Evolutionary conservation across 768 basidiomycete species (phyloP).

Genomic region (Mrakia gelida): DNA sequence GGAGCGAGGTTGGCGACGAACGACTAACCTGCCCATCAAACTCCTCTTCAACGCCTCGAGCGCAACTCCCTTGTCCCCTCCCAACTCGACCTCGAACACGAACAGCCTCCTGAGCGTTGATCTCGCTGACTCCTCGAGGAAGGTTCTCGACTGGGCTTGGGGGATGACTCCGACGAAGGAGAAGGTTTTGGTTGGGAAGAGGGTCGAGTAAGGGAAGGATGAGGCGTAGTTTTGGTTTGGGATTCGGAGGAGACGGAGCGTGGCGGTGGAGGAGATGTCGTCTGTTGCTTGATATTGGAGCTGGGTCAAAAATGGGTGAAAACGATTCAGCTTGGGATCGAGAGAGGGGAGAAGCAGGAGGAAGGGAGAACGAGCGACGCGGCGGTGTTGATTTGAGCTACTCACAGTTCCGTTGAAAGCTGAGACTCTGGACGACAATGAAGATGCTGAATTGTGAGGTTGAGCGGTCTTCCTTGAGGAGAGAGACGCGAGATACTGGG

Average conservation of each 20-base stretch:
- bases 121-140: background rate
- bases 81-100: background rate
- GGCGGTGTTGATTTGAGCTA: background rate
- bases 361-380: background rate
- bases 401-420: background rate
- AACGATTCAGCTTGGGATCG: background rate
- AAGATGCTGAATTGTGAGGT: background rate
- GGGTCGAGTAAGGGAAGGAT: background rate
- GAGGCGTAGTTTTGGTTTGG: background rate
- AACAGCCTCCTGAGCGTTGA: background rate
- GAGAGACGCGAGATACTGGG: background rate
- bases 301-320: background rate
- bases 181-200: background rate
- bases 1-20: too few relatives aligned
- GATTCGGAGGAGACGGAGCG: background rate
- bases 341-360: too few relatives aligned
- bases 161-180: background rate
- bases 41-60: background rate
- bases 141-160: background rate
- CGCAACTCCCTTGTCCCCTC: background rate
- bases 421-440: background rate
- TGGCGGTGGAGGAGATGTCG: background rate
- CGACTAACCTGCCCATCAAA: background rate
- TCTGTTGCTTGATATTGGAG: background rate
- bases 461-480: background rate